Percentiles rank a stretch among this genome's conserved stretches.
Evolutionary conservation across 2,329 filamentous ascomycete genomes (phyloP).

Genomic region (Cercospora sp.): DNA sequence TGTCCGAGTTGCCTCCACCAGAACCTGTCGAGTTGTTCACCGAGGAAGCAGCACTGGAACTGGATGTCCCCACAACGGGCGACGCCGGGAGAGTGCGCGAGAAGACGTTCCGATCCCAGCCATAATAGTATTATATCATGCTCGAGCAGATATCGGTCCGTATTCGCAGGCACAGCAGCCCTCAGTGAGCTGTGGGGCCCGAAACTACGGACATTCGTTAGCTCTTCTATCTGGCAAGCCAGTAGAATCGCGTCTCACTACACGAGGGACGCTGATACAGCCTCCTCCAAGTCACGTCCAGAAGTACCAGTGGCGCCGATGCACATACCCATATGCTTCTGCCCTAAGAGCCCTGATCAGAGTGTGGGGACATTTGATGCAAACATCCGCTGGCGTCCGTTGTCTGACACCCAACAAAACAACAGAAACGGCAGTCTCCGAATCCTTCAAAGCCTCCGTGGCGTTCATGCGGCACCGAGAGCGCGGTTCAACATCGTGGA

Average conservation of each 20-base stretch:
- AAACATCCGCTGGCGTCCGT: background rate
- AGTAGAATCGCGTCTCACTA: background rate
- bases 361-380: background rate
- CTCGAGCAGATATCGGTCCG: background rate
- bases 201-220: background rate
- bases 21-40: slow-evolving; percentile 1
- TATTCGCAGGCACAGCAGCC: background rate
- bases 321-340: background rate
- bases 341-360: background rate
- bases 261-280: background rate
- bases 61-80: background rate
- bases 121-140: background rate
- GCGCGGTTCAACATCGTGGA: background rate
- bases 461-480: background rate
- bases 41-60: slow-evolving; percentile 4
- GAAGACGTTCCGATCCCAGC: background rate
- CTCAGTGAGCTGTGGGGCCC: background rate
- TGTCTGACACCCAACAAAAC: background rate
- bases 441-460: background rate
- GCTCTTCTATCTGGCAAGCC: background rate
- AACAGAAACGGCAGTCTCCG: background rate
- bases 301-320: background rate
- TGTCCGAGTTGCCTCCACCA: slow-evolving; percentile 2
- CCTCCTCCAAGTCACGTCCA: background rate
- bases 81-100: background rate